A percentile compares a stretch with the other conserved stretches of the same genome.
These are phyloP conservation scores for Aspergillus tanneri DNA, from an alignment of 2,329 filamentous ascomycete species.

Conservation along the genomic window DNA sequence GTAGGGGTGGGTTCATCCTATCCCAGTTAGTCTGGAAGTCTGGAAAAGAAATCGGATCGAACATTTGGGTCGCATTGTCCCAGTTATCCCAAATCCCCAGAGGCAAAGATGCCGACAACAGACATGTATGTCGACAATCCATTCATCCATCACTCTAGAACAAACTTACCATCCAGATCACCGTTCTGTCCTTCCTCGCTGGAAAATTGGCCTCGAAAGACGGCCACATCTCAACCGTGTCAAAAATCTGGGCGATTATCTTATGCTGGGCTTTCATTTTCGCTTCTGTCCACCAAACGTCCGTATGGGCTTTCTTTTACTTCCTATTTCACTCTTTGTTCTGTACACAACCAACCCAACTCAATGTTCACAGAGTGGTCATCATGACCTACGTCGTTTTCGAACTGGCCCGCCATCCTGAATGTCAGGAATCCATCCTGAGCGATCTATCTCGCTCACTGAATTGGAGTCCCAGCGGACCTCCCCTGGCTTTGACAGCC, in stretches of 20 bases:
- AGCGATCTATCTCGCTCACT: background rate
- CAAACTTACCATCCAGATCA: background rate
- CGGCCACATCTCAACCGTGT: background rate
- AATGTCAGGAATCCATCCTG: background rate
- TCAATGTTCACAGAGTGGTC: background rate
- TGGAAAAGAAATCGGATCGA: background rate
- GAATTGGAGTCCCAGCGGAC: background rate
- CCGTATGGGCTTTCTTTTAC: background rate
- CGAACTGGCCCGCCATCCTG: background rate
- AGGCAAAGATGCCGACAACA: background rate
- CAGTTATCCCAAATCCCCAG: background rate
- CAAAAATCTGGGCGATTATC: background rate
- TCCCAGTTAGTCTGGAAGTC: background rate
- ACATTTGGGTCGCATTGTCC: background rate
- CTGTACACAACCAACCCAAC: background rate
- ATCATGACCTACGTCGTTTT: background rate
- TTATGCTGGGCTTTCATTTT: background rate
- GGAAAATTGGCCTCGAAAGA: background rate
- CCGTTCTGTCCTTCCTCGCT: background rate
- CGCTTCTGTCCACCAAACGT: slow-evolving; percentile 1
- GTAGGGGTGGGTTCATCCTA: background rate
- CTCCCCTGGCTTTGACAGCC: background rate
- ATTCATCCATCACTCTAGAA: background rate
- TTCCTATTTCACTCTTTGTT: background rate
- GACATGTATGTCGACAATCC: background rate